phyloP scores from a whole-genome alignment of 768 basidiomycete species.

The Amanita polypyramis region DNA sequence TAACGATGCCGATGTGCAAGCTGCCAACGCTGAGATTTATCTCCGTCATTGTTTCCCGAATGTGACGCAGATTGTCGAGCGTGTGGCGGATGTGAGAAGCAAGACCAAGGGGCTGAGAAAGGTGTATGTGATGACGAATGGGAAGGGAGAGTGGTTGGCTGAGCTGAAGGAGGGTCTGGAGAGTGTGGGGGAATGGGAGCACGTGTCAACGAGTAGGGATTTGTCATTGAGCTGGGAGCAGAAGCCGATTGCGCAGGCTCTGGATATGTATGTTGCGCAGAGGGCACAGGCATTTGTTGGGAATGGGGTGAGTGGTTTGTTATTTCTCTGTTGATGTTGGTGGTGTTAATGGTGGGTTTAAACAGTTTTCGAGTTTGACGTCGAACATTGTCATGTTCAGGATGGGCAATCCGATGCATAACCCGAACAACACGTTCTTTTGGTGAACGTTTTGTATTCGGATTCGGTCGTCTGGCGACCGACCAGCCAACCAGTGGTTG shows the following conservation, averaged over 20 bases:
- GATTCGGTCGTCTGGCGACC: too few species aligned
- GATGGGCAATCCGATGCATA: slow-evolving; percentile 20
- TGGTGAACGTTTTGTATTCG: too few species aligned
- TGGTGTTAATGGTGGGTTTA: neutral
- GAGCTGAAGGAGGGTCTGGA: slow-evolving; percentile 32
- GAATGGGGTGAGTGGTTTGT: slow-evolving; percentile 39
- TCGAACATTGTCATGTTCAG: slow-evolving; percentile 37
- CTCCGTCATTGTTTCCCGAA: slow-evolving; percentile 42
- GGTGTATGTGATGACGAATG: slow-evolving; percentile 62
- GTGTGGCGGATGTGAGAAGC: slow-evolving; percentile 22
- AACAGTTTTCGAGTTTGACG: slow-evolving; percentile 37
- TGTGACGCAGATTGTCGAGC: slow-evolving; percentile 35
- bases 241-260: slow-evolving; percentile 42
- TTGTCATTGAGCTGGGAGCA: slow-evolving; percentile 42
- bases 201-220: slow-evolving; percentile 44
- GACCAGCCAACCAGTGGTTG: too few species aligned
- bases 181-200: slow-evolving; percentile 30
- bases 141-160: slow-evolving; percentile 34
- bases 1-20: neutral
- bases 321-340: neutral
- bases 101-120: slow-evolving; percentile 21
- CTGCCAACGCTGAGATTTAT: slow-evolving; percentile 25
- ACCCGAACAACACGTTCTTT: slow-evolving; percentile 27
- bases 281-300: slow-evolving; percentile 58
- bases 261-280: slow-evolving; percentile 62